phyloP scores from a whole-genome alignment of 768 basidiomycete genomes.

The Wakefieldia striispora region DNA sequence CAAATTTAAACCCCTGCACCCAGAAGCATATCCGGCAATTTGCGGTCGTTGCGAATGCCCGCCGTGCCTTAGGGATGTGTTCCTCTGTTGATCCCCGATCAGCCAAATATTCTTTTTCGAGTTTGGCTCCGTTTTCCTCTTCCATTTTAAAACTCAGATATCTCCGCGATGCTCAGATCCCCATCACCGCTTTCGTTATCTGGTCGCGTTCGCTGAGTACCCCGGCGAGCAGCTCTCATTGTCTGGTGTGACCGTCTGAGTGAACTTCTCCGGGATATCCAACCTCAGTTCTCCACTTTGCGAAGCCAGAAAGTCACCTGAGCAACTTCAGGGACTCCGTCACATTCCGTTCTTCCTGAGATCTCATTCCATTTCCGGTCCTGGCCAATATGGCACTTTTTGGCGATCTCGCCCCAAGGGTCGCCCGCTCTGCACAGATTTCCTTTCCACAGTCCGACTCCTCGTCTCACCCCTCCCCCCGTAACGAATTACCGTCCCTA shows the following conservation, averaged over 20 bases:
- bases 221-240: not conserved
- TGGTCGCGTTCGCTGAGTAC: conserved; percentile 18
- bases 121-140: conserved; percentile 33
- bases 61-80: conserved; percentile 32
- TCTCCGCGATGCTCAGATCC: conserved; percentile 25
- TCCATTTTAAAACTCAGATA: conserved; percentile 23
- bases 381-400: conserved; percentile 20
- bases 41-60: conserved; percentile 28
- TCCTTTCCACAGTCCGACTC: no score
- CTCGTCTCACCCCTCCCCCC: not conserved
- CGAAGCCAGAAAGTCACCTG: conserved; percentile 9
- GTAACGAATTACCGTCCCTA: conserved; percentile 6
- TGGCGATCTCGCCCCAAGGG: conserved; percentile 21
- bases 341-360: conserved; percentile 17
- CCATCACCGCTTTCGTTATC: conserved; percentile 6
- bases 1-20: conserved; percentile 2
- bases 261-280: conserved; percentile 19
- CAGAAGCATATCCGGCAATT: conserved; percentile 21
- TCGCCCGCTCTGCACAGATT: not conserved
- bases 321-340: conserved; percentile 25
- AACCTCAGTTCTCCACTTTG: conserved; percentile 6
- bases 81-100: conserved; percentile 64
- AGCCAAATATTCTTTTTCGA: conserved; percentile 37
- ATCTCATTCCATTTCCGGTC: conserved; percentile 26
- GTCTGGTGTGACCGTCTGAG: not conserved